Evolutionary conservation across 768 basidiomycete genomes (phyloP), one percentile per base, ranked within the genome.

Genomic region (Coprinopsis marcescibilis): DNA sequence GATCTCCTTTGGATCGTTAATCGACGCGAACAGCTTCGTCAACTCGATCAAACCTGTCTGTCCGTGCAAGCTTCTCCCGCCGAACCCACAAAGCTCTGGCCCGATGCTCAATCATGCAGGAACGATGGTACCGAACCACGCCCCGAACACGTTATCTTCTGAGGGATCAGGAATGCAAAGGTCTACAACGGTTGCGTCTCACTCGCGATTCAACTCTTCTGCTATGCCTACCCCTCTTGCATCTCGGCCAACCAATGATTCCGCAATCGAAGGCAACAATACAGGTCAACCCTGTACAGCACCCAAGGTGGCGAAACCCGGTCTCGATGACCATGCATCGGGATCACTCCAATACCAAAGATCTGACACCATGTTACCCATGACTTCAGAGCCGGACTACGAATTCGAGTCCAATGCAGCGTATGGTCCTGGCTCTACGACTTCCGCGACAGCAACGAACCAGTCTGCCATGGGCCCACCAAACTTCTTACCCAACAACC

Each of bases 41-140:
- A 71, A 79, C 23, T 65, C 75, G 3, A 80, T 89, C 55, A 73
- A 75, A 38, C 66, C 73, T 4, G 75, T 89, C 32, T 89, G 87
- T 57, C 87, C 86, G 3, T 90, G 87, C 69, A 84, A 81, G 60
- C 66, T 75, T 29, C 77, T 51, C 66, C 70, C 20, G 51, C 45
- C 49, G 51, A 34, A 41, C 11, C 36, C 50, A 21, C 48, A 49
- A 25, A 44, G 33, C 7, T 41, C 40, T 12, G 40, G 42, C 8
- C 43, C 48, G 4, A 43, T 43, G 41, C 14, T 30, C 26, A 43
- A 43, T 43, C 41, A n/a, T n/a, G n/a, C n/a, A n/a, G n/a, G n/a
- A n/a, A n/a, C n/a, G n/a, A n/a, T n/a, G n/a, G n/a, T n/a, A n/a
- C n/a, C n/a, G n/a, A n/a, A n/a, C n/a, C n/a, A n/a, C n/a, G n/a